Evolutionary conservation across 164 flowering plant species (phyloP).

Genomic region (Stephania japonica): DNA sequence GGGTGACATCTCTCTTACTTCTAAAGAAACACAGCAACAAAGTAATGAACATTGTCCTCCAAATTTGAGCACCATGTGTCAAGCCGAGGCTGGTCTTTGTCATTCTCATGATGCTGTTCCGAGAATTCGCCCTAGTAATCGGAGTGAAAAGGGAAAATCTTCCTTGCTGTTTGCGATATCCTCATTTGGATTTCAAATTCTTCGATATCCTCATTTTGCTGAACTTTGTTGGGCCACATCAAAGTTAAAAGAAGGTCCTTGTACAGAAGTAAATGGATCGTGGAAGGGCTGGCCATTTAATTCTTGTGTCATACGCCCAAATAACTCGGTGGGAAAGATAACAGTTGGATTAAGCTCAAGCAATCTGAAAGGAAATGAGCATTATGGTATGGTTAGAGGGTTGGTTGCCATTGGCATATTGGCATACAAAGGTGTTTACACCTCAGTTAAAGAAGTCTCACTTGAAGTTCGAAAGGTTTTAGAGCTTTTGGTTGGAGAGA

Average conservation of each 20-base stretch:
- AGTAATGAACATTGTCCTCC: slow-evolving; percentile 3
- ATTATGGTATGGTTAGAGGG: slow-evolving; percentile 64
- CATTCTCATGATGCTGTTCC: slow-evolving; percentile 24
- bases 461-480: slow-evolving; percentile 72
- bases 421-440: slow-evolving; percentile 75
- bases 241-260: slow-evolving; percentile 89
- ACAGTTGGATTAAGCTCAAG: slow-evolving; percentile 29
- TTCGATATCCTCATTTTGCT: slow-evolving; percentile 90
- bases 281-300: slow-evolving; percentile 99
- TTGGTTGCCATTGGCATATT: slow-evolving; percentile 85
- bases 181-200: slow-evolving; percentile 82
- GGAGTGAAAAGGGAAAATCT: slow-evolving; percentile 52
- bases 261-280: slow-evolving; percentile 58
- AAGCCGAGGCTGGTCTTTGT: slow-evolving; percentile 10
- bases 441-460: slow-evolving; percentile 64
- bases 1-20: slow-evolving; percentile 5
- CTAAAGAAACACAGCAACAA: background rate
- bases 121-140: slow-evolving; percentile 24
- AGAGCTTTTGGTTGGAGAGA: slow-evolving; percentile 59
- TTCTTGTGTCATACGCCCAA: slow-evolving; percentile 73
- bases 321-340: slow-evolving; percentile 32
- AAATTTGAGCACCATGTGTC: slow-evolving; percentile 1
- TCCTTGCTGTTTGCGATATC: slow-evolving; percentile 57
- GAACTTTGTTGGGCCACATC: slow-evolving; percentile 98
- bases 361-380: slow-evolving; percentile 41